A percentile compares a stretch with the other conserved stretches of the same genome.
Evolutionary conservation across 768 basidiomycete genomes (phyloP).

Genomic region (Agrocybe praecox): DNA sequence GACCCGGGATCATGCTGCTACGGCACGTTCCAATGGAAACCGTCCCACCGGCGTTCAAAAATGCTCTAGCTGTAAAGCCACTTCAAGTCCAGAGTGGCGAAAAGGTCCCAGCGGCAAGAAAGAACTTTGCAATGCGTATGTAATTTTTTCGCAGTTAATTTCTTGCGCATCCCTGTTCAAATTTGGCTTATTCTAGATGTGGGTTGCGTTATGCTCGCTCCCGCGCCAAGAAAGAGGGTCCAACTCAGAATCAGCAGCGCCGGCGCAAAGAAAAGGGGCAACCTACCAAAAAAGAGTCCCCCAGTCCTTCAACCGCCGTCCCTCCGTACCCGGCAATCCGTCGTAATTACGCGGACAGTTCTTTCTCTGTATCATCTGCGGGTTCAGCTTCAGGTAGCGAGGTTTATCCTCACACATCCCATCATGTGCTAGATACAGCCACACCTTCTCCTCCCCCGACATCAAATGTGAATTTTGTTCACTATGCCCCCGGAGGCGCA

Average conservation of each 20-base stretch:
- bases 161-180: slow-evolving; percentile 6
- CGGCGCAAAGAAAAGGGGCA: slow-evolving; percentile 64
- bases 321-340: slow-evolving; percentile 48
- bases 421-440: slow-evolving; percentile 34
- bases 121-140: slow-evolving; percentile 91
- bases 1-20: slow-evolving; percentile 45
- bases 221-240: slow-evolving; percentile 85
- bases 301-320: slow-evolving; percentile 39
- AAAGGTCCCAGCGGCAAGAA: slow-evolving; percentile 91
- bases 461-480: slow-evolving; percentile 54
- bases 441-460: slow-evolving; percentile 72
- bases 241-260: slow-evolving; percentile 50
- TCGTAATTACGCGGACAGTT: slow-evolving; percentile 48
- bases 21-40: slow-evolving; percentile 55
- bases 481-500: slow-evolving; percentile 47
- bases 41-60: slow-evolving; percentile 72
- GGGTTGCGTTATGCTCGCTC: slow-evolving; percentile 87
- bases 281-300: slow-evolving; percentile 42
- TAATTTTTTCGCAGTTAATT: slow-evolving; percentile 21
- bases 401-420: slow-evolving; percentile 49
- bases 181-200: slow-evolving; percentile 49
- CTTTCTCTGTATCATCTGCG: slow-evolving; percentile 46
- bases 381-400: slow-evolving; percentile 63
- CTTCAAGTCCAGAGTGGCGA: slow-evolving; percentile 87
- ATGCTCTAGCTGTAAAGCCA: slow-evolving; percentile 82